Evolutionary conservation across 2,329 filamentous ascomycete genomes (phyloP).

Genomic region (Exophiala alcalophila): DNA sequence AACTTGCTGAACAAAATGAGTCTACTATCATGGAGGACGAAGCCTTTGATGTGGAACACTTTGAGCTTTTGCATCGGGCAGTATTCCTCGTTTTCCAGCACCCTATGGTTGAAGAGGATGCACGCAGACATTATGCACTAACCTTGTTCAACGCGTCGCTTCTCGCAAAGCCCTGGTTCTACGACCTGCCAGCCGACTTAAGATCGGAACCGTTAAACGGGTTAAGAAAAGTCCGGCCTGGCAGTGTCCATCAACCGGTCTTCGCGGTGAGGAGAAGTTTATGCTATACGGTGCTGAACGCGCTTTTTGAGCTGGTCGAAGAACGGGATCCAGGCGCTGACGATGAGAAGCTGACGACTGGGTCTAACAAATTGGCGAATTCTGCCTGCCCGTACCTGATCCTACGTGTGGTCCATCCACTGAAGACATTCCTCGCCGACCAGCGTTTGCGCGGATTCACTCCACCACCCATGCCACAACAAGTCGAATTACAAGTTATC

Average conservation of each 20-base stretch:
- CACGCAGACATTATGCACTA: slow-evolving; percentile 67
- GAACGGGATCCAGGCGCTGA: background rate
- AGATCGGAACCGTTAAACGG: slow-evolving; percentile 55
- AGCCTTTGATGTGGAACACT: slow-evolving; percentile 74
- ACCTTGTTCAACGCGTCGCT: slow-evolving; percentile 79
- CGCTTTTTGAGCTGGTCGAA: slow-evolving; percentile 67
- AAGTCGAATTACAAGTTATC: slow-evolving; percentile 72
- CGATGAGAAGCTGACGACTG: background rate
- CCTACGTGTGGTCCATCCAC: slow-evolving; percentile 71
- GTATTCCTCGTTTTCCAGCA: slow-evolving; percentile 51
- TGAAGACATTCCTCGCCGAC: slow-evolving; percentile 86
- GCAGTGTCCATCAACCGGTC: slow-evolving; percentile 66
- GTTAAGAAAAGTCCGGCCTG: slow-evolving; percentile 64
- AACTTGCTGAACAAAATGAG: slow-evolving; percentile 25
- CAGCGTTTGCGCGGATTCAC: slow-evolving; percentile 84
- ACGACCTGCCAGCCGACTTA: slow-evolving; percentile 53
- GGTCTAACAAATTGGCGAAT: slow-evolving; percentile 59
- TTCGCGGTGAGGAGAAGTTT: slow-evolving; percentile 67
- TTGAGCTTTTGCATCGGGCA: slow-evolving; percentile 60
- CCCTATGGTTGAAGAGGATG: slow-evolving; percentile 37
- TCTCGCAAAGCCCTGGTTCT: slow-evolving; percentile 67
- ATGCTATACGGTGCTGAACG: slow-evolving; percentile 75
- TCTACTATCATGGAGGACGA: slow-evolving; percentile 64
- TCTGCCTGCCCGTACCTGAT: slow-evolving; percentile 79
- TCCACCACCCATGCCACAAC: slow-evolving; percentile 80